Conservation (phyloP, 257 asterid species). For the Solanum medicagineum region DNA sequence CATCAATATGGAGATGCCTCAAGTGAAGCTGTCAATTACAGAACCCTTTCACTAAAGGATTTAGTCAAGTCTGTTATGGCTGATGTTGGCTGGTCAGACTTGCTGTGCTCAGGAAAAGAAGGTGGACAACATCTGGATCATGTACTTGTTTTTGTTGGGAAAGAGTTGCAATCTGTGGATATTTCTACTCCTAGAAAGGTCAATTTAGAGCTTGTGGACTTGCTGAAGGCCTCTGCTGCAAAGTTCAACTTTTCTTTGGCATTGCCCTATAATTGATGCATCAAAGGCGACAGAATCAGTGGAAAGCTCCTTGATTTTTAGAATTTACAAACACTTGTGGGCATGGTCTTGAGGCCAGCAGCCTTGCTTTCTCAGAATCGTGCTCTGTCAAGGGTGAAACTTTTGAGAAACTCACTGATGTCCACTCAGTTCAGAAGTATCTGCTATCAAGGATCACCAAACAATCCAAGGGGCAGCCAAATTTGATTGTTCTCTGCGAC, state of each 20-base stretch:
- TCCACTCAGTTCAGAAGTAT: constrained; percentile 67
- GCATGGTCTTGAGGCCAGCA: constrained; percentile 28
- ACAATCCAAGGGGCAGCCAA: constrained; percentile 32
- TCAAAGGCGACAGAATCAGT: constrained; percentile 47
- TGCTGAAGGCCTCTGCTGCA: constrained; percentile 66
- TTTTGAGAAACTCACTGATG: constrained; percentile 44
- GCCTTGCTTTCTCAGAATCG: constrained; percentile 52
- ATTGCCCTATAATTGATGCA: constrained; percentile 61
- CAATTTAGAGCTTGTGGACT: constrained; percentile 50
- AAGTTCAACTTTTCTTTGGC: constrained; percentile 77
- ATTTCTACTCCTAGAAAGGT: constrained; percentile 43
- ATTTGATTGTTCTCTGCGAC: constrained; percentile 64
- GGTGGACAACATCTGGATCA: constrained; percentile 42
- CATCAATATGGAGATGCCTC: constrained; percentile 21
- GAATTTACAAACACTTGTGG: constrained; percentile 64
- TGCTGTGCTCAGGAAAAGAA: constrained; percentile 64
- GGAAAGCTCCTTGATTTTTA: constrained; percentile 58
- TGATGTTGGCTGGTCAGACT: constrained; percentile 78
- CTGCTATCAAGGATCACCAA: constrained; percentile 46
- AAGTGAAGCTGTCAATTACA: constrained; percentile 60
- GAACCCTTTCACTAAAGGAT: constrained; percentile 63
- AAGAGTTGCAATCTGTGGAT: constrained; percentile 65
- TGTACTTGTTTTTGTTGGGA: constrained; percentile 74
- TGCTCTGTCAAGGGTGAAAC: constrained; percentile 63
- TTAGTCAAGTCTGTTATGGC: constrained; percentile 68